Evolutionary conservation across 805 yeast genomes (phyloP), one percentile per base, ranked within the genome.

Genomic region (Saccharomycopsis fodiens): DNA sequence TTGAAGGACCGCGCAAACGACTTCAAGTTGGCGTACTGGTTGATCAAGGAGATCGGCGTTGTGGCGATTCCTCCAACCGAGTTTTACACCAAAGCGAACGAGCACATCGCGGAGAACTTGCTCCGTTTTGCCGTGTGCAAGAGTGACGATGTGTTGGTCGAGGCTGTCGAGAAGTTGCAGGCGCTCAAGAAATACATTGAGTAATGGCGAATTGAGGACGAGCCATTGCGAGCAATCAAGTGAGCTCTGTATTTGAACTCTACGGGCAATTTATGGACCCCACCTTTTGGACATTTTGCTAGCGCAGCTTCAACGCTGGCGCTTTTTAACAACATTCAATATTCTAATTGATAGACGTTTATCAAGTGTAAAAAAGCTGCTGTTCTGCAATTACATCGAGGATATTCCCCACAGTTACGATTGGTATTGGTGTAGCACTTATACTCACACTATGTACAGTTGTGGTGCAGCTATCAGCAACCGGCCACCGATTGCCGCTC

Each of bases 41-140:
- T 93, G 49, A 87, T 88, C 57, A 81, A 78, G 59, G 95, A 88
- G 60, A 62, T 91, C 47, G 98, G 98, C 8, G 94, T 93, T 35
- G 97, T 93, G 17, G 83, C 95, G 3, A 93, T 93, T 53, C 98
- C 98, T 8, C 97, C 97, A 23, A 83, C 96, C n/a, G 97, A 91
- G 64, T 93, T 93, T 59, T 78, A 85, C 57, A 73, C 79, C 37
- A 74, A 78, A 7, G 79, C 76, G 49, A 79, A 83, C 53, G 88
- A 84, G 27, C 69, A 75, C 46, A 78, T 81, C 15, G 88, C 91
- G 46, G 95, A 89, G 59, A 81, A 85, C 55, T 76, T 87, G 59
- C 68, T 93, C 51, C 79, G 98, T 59, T 89, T 93, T 62, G 97
- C 98, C 13, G 94, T 93, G 16, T 93, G 98, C 72, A 93, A 93